Evolutionary conservation across 306 rosid genomes (phyloP).

Genomic region (Rosa persica): DNA sequence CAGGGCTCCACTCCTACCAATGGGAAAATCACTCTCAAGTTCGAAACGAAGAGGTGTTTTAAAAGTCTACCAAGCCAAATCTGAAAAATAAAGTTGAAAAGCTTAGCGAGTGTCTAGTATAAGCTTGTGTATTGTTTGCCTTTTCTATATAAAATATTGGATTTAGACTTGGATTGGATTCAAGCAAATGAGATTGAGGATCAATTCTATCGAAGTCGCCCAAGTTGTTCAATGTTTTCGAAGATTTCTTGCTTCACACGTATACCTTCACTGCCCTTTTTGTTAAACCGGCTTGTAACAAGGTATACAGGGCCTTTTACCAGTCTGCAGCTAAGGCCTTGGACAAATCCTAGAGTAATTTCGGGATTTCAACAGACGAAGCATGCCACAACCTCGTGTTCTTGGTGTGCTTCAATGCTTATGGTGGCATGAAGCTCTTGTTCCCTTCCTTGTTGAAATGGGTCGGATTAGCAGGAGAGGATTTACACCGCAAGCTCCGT

Average conservation of each 20-base stretch:
- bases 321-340: conserved; percentile 26
- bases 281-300: conserved; percentile 44
- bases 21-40: too few species aligned
- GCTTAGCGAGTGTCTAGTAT: too few species aligned
- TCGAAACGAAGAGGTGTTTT: too few species aligned
- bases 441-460: conserved; percentile 55
- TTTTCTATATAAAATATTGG: too few species aligned
- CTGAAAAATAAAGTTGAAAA: too few species aligned
- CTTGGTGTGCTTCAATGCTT: conserved; percentile 61
- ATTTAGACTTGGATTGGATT: too few species aligned
- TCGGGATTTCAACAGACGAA: conserved; percentile 49
- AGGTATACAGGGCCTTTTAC: conserved; percentile 36
- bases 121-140: too few species aligned
- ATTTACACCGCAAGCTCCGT: conserved; percentile 41
- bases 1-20: too few species aligned
- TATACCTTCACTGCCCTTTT: conserved; percentile 43
- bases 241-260: conserved; percentile 47
- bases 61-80: too few species aligned
- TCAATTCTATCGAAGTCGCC: conserved; percentile 18
- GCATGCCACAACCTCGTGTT: conserved; percentile 70
- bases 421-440: conserved; percentile 53
- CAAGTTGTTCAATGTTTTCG: conserved; percentile 32
- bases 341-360: conserved; percentile 47
- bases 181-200: too few species aligned
- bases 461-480: conserved; percentile 52